These are phyloP conservation scores for Juncus inflexus DNA, from an alignment of 176 grass and related monocot species.

Conservation along the genomic window DNA sequence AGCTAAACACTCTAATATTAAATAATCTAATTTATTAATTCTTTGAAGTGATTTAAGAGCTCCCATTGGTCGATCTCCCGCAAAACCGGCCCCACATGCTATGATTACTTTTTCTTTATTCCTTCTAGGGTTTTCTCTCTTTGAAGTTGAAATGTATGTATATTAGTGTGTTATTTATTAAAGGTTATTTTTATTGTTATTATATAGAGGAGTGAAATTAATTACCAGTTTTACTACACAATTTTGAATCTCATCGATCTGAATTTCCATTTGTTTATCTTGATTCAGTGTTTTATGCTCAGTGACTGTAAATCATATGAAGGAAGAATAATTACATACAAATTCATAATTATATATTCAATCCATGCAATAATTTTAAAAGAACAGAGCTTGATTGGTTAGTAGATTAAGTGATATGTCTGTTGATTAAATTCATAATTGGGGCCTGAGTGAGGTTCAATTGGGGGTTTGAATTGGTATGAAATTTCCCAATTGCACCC, in stretches of 20 bases:
- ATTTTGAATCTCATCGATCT: slow-evolving; percentile 37
- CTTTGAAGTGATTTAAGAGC: slow-evolving; percentile 66
- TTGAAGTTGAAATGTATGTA: neutral
- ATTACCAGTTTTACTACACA: slow-evolving; percentile 59
- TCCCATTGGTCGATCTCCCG: slow-evolving; percentile 59
- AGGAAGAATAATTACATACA: neutral
- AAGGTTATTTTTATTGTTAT: too few relatives aligned
- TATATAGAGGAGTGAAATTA: slow-evolving; percentile 7
- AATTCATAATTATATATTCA: too few relatives aligned
- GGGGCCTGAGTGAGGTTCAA: too few relatives aligned
- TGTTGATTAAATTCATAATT: too few relatives aligned
- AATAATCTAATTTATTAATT: slow-evolving; percentile 76
- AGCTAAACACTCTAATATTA: slow-evolving; percentile 87
- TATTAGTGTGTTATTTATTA: neutral
- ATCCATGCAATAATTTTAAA: too few relatives aligned
- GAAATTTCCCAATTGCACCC: too few relatives aligned
- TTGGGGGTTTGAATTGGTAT: too few relatives aligned
- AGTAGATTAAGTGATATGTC: too few relatives aligned
- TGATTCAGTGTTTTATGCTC: neutral
- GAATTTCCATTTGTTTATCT: slow-evolving; percentile 18
- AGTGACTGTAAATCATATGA: neutral
- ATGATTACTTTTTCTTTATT: slow-evolving; percentile 61
- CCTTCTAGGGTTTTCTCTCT: slow-evolving; percentile 58
- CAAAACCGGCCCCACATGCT: slow-evolving; percentile 91
- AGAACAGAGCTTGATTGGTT: too few relatives aligned